A percentile compares a stretch with the other conserved stretches of the same genome.
These are phyloP conservation scores for Sequoia sempervirens DNA, from an alignment of 75 land plant genomes.

Conservation along the genomic window DNA sequence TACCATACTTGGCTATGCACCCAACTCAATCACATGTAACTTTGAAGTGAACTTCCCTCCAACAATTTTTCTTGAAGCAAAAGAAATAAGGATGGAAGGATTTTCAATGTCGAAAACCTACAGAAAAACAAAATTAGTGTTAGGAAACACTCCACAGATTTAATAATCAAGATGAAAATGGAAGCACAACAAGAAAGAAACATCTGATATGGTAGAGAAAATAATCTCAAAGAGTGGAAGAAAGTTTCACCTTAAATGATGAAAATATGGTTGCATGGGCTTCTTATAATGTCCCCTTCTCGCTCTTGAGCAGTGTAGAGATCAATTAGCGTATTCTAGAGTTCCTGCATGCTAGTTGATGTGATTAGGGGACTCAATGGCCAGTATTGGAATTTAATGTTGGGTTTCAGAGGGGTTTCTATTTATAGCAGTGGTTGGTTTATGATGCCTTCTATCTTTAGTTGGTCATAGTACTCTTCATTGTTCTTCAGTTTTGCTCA, in stretches of 20 bases:
- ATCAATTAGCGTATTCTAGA: too few species aligned
- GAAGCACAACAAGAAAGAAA: neutral
- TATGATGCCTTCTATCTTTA: too few species aligned
- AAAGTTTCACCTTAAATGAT: slow-evolving; percentile 49
- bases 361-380: too few species aligned
- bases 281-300: too few species aligned
- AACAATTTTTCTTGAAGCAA: slow-evolving; percentile 66
- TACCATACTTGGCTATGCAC: too few species aligned
- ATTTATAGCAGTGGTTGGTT: too few species aligned
- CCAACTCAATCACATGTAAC: slow-evolving; percentile 23
- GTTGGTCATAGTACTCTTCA: too few species aligned
- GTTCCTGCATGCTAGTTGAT: too few species aligned
- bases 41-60: slow-evolving; percentile 84
- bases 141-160: neutral
- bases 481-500: too few species aligned
- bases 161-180: neutral
- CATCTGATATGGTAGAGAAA: neutral
- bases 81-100: slow-evolving; percentile 70
- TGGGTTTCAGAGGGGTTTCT: too few species aligned
- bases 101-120: slow-evolving; percentile 88
- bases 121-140: neutral
- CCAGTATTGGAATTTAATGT: too few species aligned
- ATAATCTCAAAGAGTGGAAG: neutral
- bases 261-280: neutral
- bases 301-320: too few species aligned